Conservation (phyloP, 345 rosid genomes). For the Sonneratia caseolaris region DNA sequence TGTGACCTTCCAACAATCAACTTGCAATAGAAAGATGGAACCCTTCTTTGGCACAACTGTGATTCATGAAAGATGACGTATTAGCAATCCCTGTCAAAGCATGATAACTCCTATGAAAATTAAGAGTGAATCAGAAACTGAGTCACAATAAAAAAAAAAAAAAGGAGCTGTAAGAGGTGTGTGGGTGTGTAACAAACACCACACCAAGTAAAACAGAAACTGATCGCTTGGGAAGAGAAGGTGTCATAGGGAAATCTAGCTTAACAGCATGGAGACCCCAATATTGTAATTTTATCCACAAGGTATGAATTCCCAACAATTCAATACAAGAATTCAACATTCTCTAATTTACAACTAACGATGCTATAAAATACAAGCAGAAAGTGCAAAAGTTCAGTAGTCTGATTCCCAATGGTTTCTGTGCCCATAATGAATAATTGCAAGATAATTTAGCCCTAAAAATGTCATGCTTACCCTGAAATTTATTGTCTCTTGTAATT, state of each 20-base stretch:
- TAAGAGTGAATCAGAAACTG: neutral
- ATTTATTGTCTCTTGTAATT: constrained; percentile 49
- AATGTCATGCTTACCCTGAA: constrained; percentile 34
- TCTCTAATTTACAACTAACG: neutral
- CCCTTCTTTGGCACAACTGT: constrained; percentile 73
- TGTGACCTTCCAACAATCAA: constrained; percentile 73
- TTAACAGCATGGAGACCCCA: neutral
- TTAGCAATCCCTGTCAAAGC: neutral
- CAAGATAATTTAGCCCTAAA: neutral
- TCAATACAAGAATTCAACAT: neutral
- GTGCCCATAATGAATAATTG: neutral
- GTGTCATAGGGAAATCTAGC: neutral
- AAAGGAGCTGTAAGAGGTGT: no score
- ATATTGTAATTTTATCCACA: neutral
- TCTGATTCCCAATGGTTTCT: neutral
- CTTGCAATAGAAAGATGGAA: constrained; percentile 61
- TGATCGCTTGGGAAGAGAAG: neutral
- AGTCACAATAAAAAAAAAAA: neutral
- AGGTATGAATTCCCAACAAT: neutral
- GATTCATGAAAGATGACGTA: constrained; percentile 1
- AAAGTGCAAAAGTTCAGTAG: neutral
- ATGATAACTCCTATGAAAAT: neutral
- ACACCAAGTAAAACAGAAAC: neutral
- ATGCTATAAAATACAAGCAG: no score
- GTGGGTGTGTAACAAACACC: no score